Evolutionary conservation across 352 stramenopile species (phyloP).

Genomic region (Phytophthora agathidicida): DNA sequence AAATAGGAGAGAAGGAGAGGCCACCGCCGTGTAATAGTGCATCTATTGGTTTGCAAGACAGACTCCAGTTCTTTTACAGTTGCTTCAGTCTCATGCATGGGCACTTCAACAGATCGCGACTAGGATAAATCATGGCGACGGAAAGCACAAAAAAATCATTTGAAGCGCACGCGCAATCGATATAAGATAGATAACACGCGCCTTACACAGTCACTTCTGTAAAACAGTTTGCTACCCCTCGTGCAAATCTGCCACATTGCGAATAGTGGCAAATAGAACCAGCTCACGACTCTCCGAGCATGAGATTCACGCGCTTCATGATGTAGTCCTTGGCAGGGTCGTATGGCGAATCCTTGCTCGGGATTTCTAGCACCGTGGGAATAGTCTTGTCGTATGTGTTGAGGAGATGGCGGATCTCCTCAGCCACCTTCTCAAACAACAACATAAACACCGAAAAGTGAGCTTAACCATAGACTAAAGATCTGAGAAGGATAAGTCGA

Average conservation of each 20-base stretch:
- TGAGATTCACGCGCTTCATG: constrained; percentile 97
- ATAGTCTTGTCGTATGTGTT: constrained; percentile 99
- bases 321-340: constrained; percentile 99
- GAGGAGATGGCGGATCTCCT: constrained; percentile 98
- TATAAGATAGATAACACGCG: constrained; percentile 26
- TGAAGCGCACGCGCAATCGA: constrained; percentile 9
- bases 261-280: constrained; percentile 1
- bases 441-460: neutral
- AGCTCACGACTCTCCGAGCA: constrained; percentile 83
- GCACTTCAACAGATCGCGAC: too few relatives aligned
- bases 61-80: neutral
- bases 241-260: neutral
- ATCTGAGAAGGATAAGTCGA: neutral
- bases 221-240: constrained; percentile 11
- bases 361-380: constrained; percentile 98
- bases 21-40: constrained; percentile 44
- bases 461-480: neutral
- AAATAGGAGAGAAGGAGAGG: constrained; percentile 29
- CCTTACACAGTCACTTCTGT: constrained; percentile 16
- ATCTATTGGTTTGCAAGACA: constrained; percentile 43
- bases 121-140: neutral
- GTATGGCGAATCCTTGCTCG: constrained; percentile 95
- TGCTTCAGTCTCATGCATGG: neutral
- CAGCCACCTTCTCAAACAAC: constrained; percentile 85
- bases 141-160: constrained; percentile 25